Conservation (phyloP, 2,329 filamentous ascomycete species). For the Chaetomiaceae sp. region DNA sequence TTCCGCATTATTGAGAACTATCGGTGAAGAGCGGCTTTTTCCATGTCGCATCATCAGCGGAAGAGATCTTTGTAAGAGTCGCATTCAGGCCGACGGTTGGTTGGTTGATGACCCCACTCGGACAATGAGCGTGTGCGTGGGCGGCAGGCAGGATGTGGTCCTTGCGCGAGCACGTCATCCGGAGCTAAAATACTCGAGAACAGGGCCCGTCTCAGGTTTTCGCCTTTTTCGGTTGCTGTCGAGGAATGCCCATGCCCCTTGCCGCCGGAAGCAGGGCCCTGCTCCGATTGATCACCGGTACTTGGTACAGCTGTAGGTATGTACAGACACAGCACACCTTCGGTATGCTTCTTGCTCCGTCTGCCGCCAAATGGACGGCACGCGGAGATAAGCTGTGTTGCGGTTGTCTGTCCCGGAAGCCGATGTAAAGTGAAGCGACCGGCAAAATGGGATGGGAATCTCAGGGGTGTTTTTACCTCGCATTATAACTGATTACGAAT, state of each 20-base stretch:
- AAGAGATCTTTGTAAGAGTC: neutral
- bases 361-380: neutral
- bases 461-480: no score
- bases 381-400: no score
- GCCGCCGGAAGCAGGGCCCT: neutral
- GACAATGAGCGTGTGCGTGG: neutral
- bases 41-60: neutral
- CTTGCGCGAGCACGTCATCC: conserved; percentile 26
- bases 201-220: conserved; percentile 9
- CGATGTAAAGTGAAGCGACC: neutral
- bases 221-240: neutral
- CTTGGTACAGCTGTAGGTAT: no score
- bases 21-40: no score
- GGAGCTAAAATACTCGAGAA: conserved; percentile 21
- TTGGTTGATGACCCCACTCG: neutral
- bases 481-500: neutral
- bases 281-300: conserved; percentile 2
- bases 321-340: no score
- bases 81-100: neutral
- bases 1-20: no score
- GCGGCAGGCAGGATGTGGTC: neutral
- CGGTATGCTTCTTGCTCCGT: neutral
- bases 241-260: neutral
- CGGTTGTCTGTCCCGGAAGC: no score
- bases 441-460: neutral